Evolutionary conservation across 2,329 filamentous ascomycete species (phyloP), one percentile per base, ranked within the genome.

Genomic region (Penicillium expansum): DNA sequence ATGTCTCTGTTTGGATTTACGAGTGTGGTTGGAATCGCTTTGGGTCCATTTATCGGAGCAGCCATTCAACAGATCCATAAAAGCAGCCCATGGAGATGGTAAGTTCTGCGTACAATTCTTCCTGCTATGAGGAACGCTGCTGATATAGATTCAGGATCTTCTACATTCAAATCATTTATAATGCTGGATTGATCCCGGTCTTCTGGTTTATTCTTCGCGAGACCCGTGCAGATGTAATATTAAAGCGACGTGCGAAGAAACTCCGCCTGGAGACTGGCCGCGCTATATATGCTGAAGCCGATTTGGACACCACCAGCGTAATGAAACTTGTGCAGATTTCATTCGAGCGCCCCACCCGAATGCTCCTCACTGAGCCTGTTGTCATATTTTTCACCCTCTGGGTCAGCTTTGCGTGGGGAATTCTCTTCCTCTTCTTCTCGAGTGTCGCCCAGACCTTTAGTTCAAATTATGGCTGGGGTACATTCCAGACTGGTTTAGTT

Each of bases 391-490:
- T 79, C 64, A 78, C 76, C 0, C 63, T 78, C 0, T 79, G 76
- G 76, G 74, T 77, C 42, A 71, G 68, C 30, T 79, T 79, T 55
- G 75, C 76, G 0, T 77, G 75, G 74, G 75, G 75, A 1, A 77
- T 77, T 24, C 62, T 78, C 0, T 79, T 74, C 58, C 66, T 78
- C 0, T 77, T 77, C 68, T 77, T 77, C 59, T 69, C 66, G 29
- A 73, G 69, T 9, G 73, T 78, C 1, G 69, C 71, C 0, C 74
- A 77, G 52, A 77, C 74, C 0, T 78, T 75, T 59, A 67, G 64
- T 39, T 47, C 65, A 11, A 74, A 72, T 48, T 77, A 78, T 57
- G 68, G 66, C 48, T 77, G 74, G 59, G 59, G 61, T 8, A 68
- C 61, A 7, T 59, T 72, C 24, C 65, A 72, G 14, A 77, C 74